phyloP scores from a whole-genome alignment of 768 basidiomycete species.

The Pulveroboletus frians region DNA sequence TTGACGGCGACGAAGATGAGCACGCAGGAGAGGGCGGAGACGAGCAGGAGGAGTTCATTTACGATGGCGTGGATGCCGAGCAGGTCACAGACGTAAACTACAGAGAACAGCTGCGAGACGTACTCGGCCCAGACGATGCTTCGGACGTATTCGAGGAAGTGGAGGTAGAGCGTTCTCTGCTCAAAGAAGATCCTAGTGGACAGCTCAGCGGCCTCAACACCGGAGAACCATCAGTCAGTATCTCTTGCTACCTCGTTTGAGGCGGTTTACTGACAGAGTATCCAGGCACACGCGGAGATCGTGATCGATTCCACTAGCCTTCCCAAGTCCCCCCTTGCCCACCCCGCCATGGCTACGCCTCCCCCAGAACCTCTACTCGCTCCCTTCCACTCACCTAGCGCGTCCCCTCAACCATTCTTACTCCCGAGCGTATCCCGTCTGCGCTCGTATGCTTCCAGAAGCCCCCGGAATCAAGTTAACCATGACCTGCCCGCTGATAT shows the following conservation, averaged over 20 bases:
- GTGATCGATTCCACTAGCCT: slow-evolving; percentile 37
- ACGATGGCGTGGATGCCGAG: slow-evolving; percentile 62
- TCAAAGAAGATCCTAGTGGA: slow-evolving; percentile 36
- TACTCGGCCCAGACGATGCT: slow-evolving; percentile 60
- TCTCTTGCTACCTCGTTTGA: slow-evolving; percentile 13
- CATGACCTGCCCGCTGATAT: slow-evolving; percentile 42
- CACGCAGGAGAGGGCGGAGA: slow-evolving; percentile 43
- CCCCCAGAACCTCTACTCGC: slow-evolving; percentile 26
- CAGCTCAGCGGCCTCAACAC: slow-evolving; percentile 19
- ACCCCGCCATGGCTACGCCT: slow-evolving; percentile 30
- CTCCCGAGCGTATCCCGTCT: slow-evolving; percentile 77
- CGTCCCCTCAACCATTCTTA: slow-evolving; percentile 49
- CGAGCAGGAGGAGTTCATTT: slow-evolving; percentile 64
- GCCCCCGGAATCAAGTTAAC: slow-evolving; percentile 38
- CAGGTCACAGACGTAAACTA: slow-evolving; percentile 48
- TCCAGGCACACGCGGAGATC: slow-evolving; percentile 32
- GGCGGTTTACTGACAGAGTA: slow-evolving; percentile 21
- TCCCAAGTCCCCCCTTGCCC: slow-evolving; percentile 36
- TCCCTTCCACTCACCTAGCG: neutral
- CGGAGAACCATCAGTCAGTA: slow-evolving; percentile 32
- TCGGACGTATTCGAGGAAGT: slow-evolving; percentile 43
- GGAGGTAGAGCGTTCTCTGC: slow-evolving; percentile 44
- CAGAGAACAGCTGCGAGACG: slow-evolving; percentile 62
- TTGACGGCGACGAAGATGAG: slow-evolving; percentile 39
- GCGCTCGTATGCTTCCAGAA: slow-evolving; percentile 58